phyloP scores from a whole-genome alignment of 2,329 filamentous ascomycete species.

The Paraphaeosphaeria sporulosa region DNA sequence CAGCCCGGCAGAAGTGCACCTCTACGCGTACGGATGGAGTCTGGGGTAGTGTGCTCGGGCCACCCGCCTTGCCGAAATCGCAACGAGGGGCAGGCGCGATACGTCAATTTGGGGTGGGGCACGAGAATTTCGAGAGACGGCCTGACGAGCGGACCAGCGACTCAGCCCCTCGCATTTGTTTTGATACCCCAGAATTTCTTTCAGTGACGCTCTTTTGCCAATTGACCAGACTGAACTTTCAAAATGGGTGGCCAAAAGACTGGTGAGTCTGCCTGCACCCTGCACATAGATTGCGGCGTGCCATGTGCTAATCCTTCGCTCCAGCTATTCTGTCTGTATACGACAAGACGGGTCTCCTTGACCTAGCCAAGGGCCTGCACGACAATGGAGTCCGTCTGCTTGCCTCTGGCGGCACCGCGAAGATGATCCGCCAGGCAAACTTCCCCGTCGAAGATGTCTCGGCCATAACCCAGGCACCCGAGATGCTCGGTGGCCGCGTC shows the following conservation, averaged over 20 bases:
- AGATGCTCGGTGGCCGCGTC: slow-evolving; percentile 91
- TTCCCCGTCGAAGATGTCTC: slow-evolving; percentile 98
- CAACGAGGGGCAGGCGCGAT: slow-evolving; percentile 23
- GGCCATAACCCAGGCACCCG: slow-evolving; percentile 90
- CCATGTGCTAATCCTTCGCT: slow-evolving; percentile 4
- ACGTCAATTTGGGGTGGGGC: slow-evolving; percentile 29
- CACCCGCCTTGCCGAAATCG: slow-evolving; percentile 24
- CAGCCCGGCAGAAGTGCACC: not conserved
- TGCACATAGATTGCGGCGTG: not conserved
- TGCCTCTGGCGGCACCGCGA: slow-evolving; percentile 93
- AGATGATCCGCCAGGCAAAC: slow-evolving; percentile 94
- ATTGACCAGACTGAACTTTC: slow-evolving; percentile 25
- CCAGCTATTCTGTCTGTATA: slow-evolving; percentile 94
- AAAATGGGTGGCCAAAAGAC: slow-evolving; percentile 49
- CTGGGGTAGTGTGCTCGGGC: slow-evolving; percentile 11
- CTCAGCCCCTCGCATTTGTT: slow-evolving; percentile 10
- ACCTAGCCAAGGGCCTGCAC: slow-evolving; percentile 49
- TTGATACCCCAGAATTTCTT: slow-evolving; percentile 29
- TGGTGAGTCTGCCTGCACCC: slow-evolving; percentile 28
- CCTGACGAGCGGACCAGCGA: slow-evolving; percentile 22
- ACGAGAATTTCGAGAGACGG: slow-evolving; percentile 32
- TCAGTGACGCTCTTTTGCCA: slow-evolving; percentile 19
- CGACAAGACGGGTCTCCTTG: slow-evolving; percentile 80
- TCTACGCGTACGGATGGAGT: not conserved
- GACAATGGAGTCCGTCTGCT: slow-evolving; percentile 65